A percentile compares a stretch with the other conserved stretches of the same genome.
Evolutionary conservation across 2,329 filamentous ascomycete species (phyloP).

Genomic region (Aspergillus pseudoviridinutans): DNA sequence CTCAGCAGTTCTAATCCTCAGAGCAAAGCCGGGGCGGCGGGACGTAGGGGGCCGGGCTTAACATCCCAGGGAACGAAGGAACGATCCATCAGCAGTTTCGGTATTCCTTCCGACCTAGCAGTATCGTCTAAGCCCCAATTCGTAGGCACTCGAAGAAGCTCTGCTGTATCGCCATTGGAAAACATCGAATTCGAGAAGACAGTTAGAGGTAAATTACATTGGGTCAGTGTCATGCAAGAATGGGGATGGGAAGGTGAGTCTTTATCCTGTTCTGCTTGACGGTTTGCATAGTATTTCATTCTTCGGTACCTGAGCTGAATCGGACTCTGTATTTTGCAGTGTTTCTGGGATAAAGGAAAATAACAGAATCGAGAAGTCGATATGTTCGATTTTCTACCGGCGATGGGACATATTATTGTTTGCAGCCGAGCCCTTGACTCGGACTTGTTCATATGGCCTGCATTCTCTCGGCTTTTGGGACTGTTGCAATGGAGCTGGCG

Average conservation of each 20-base stretch:
- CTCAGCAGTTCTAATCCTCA: conserved; percentile 16
- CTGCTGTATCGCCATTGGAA: conserved; percentile 32
- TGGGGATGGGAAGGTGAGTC: conserved; percentile 68
- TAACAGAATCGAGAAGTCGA: neutral
- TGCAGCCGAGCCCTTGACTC: neutral
- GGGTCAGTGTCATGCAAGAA: conserved; percentile 68
- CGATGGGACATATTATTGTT: neutral
- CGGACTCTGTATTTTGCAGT: conserved; percentile 19
- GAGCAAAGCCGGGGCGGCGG: conserved; percentile 1
- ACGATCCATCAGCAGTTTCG: neutral
- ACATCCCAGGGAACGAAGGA: neutral
- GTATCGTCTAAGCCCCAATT: conserved; percentile 8
- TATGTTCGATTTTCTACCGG: neutral
- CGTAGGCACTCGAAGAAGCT: conserved; percentile 22
- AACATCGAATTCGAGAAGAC: conserved; percentile 58
- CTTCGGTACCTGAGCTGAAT: conserved; percentile 1
- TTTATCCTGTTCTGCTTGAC: neutral
- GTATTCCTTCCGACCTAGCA: conserved; percentile 5
- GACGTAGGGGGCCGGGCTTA: no score
- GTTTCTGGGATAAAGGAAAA: conserved; percentile 35
- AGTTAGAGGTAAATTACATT: conserved; percentile 63
- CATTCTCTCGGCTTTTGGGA: neutral
- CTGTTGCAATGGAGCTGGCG: neutral
- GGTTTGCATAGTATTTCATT: neutral
- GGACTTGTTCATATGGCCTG: neutral